Base-by-base conservation (phyloP, 2,329 filamentous ascomycete species). In the Paramyrothecium sp. region DNA sequence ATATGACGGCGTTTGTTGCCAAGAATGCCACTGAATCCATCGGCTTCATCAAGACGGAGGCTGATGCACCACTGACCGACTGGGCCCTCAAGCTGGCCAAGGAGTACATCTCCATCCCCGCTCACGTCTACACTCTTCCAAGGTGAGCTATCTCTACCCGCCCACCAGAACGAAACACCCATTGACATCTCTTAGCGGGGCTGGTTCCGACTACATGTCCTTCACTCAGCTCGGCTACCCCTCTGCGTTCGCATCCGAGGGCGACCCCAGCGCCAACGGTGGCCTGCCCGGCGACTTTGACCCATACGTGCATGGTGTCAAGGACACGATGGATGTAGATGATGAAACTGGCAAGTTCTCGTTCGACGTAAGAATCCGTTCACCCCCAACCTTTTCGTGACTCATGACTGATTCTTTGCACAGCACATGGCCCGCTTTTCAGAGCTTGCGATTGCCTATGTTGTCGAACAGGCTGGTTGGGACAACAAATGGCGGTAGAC, bases 131-230 rank as follows among this genome's bases (percentile, higher is more conserved):
- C 53, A 67, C 66, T 53, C 60, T 76, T 3, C 61, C 59, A 12
- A 56, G 63, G 65, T 70, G 63, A 54, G 69, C 61, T 20, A 22
- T 30, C n/a, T 41, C 19, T 23, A 22, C 13, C 13, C 16, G 2
- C 30, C 2, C 17, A 20, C n/a, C 23, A 16, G 2, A 5, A 3
- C 4, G 38, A 44, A 23, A 26, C 3, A n/a, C n/a, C 20, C 21
- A 13, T 47, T 56, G 5, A 56, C 20, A 30, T 22, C 50, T 51
- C 19, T 17, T 48, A 73, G 70, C 3, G 64, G 66, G 38, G 74
- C 72, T 12, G 73, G 73, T 2, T 77, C 74, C 17, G 74, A 77
- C 53, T 76, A 76, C 63, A 74, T 75, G 73, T 74, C 72, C 1
- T 76, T 67, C 56, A 75, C 73, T 1, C 62, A 71, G 61, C 61